Base-by-base conservation (phyloP, 2,329 filamentous ascomycete genomes). In the Phoma sp. region DNA sequence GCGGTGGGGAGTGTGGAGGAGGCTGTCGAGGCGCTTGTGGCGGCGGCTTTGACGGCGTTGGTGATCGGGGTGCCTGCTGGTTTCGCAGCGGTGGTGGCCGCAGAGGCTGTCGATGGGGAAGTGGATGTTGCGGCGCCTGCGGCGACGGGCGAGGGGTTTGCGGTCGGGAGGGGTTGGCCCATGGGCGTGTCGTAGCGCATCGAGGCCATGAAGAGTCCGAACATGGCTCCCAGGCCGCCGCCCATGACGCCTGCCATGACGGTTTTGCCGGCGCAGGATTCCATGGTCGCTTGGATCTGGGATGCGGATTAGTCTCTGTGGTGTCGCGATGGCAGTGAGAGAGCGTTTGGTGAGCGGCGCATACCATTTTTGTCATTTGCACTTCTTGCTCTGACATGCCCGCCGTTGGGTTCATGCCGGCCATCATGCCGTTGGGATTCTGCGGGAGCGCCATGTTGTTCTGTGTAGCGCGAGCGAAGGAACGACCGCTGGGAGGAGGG, bases 101-200 rank as follows among this genome's bases (percentile, higher is more conserved):
- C 77, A 68, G 82, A 77, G 10, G 56, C 26, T 7, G 42, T 15
- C 4, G 46, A 4, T 7, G 38, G 23, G n/a, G 64, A 33, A 14
- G 61, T 51, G 5, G 34, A 3, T 12, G 23, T 42, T 10, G 62
- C 37, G 1, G 65, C 70, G 62, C 72, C 76, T 10, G 67, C 56
- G 20, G 68, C 62, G 30, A 72, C 65, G 9, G 71, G 71, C 50
- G 71, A 75, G 5, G 51, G 11, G 15, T 37, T 37, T 5, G 51
- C 45, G 6, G 51, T 54, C 10, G 52, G 29, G 6, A 56, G 10
- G 6, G 52, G 52, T 32, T 56, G 52, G 30, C 81, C 89, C 77
- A 92, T 88, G 54, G 93, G 91, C 0, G 93, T 97, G 74, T 99
- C 95, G 84, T 99, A 99, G 77, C 92, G 89, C 95, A 99, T 99